Conservation (phyloP, 2,329 filamentous ascomycete genomes). For the Scedosporium apiospermum region DNA sequence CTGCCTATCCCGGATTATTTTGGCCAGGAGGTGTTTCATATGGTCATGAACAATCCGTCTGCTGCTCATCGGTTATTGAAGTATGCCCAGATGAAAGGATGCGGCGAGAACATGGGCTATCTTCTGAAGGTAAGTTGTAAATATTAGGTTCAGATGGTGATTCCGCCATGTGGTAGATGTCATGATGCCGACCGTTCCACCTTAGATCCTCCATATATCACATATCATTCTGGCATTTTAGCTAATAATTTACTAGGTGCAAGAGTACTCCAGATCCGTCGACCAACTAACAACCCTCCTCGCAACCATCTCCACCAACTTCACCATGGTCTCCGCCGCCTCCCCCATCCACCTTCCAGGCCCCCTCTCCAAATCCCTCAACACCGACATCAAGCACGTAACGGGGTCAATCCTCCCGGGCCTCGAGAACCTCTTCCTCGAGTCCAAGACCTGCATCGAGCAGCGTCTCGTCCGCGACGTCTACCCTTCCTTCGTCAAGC, state of each 20-base stretch:
- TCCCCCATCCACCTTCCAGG: conserved; percentile 31
- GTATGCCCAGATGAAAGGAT: conserved; percentile 37
- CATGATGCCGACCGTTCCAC: no score
- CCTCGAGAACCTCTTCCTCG: conserved; percentile 32
- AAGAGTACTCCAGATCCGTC: conserved; percentile 34
- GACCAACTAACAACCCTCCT: conserved; percentile 31
- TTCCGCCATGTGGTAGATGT: not conserved
- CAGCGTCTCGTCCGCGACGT: conserved; percentile 32
- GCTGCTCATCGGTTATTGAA: conserved; percentile 35
- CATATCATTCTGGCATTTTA: not conserved
- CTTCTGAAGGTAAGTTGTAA: conserved; percentile 32
- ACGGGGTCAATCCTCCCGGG: conserved; percentile 33
- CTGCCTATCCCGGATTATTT: conserved; percentile 35
- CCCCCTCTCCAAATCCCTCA: conserved; percentile 29
- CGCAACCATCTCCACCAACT: conserved; percentile 30
- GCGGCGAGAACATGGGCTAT: conserved; percentile 41
- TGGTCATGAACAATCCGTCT: conserved; percentile 37
- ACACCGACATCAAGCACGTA: conserved; percentile 35
- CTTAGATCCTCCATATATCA: no score
- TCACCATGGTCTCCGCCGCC: conserved; percentile 31
- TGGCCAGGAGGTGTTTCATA: conserved; percentile 37
- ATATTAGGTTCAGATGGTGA: conserved; percentile 2
- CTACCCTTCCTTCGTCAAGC: conserved; percentile 43
- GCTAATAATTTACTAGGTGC: conserved; percentile 16
- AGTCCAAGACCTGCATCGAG: conserved; percentile 33